A percentile compares a stretch with the other conserved stretches of the same genome.
Conservation (phyloP, 108 stramenopile species). For the Seminavis robusta region DNA sequence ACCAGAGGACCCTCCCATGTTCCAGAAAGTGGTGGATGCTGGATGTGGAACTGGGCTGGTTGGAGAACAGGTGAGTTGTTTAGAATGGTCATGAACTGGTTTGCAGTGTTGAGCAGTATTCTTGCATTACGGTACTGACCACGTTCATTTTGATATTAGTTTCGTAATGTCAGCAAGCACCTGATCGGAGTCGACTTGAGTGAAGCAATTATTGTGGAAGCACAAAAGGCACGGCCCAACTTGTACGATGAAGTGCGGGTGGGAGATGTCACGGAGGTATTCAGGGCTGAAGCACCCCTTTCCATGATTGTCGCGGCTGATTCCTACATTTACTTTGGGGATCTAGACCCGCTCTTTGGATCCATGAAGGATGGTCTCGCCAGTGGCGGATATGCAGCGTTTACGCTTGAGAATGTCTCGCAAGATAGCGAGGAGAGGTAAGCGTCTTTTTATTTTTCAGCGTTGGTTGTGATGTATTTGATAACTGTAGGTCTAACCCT, state of each 20-base stretch:
- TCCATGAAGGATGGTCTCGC: slow-evolving; percentile 49
- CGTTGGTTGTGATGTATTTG: too few relatives aligned
- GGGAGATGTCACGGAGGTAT: slow-evolving; percentile 55
- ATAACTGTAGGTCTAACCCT: too few relatives aligned
- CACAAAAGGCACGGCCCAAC: slow-evolving; percentile 47
- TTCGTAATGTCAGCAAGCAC: slow-evolving; percentile 59
- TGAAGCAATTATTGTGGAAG: slow-evolving; percentile 57
- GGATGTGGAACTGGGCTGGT: slow-evolving; percentile 77
- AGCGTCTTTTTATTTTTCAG: too few relatives aligned
- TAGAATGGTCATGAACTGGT: neutral
- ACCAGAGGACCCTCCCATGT: slow-evolving; percentile 19
- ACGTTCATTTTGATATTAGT: too few relatives aligned
- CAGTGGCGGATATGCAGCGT: slow-evolving; percentile 48
- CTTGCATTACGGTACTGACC: too few relatives aligned
- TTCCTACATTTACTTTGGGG: slow-evolving; percentile 76
- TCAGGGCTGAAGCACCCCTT: slow-evolving; percentile 38
- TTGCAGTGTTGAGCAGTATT: too few relatives aligned
- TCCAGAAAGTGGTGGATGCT: slow-evolving; percentile 54
- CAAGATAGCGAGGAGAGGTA: slow-evolving; percentile 39
- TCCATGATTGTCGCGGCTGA: slow-evolving; percentile 67
- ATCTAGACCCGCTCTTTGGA: slow-evolving; percentile 60
- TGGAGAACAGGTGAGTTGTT: slow-evolving; percentile 52
- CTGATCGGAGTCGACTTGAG: slow-evolving; percentile 71
- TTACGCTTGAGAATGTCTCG: slow-evolving; percentile 69
- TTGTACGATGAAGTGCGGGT: slow-evolving; percentile 55